phyloP scores from a whole-genome alignment of 2,329 filamentous ascomycete genomes.

The Rhynchosporium graminicola region DNA sequence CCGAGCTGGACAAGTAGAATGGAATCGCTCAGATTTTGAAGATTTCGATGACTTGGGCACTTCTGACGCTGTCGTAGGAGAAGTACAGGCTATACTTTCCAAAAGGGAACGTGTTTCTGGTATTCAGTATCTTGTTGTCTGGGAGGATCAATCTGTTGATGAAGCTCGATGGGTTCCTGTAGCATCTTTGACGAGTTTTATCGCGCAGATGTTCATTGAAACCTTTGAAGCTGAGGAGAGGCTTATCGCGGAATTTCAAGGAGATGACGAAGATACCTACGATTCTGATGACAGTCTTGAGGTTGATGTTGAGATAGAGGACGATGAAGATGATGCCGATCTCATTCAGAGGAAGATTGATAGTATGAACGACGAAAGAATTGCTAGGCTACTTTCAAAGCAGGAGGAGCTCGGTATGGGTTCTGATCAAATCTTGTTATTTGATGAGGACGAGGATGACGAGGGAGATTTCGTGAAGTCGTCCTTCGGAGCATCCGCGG shows the following conservation, averaged over 20 bases:
- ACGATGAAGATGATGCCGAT: constrained; percentile 44
- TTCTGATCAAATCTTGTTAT: constrained; percentile 58
- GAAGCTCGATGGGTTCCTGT: constrained; percentile 52
- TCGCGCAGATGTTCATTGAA: constrained; percentile 38
- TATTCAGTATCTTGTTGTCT: constrained; percentile 54
- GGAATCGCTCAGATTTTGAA: constrained; percentile 47
- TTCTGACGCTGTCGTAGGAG: constrained; percentile 48
- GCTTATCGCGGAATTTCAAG: constrained; percentile 35
- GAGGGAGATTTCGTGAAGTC: constrained; percentile 29
- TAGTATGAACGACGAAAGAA: constrained; percentile 61
- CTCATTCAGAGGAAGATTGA: constrained; percentile 39
- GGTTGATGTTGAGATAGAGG: constrained; percentile 42
- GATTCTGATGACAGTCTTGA: constrained; percentile 38
- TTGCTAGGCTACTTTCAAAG: constrained; percentile 62
- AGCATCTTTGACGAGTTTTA: constrained; percentile 39
- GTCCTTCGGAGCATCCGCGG: constrained; percentile 16
- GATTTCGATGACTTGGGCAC: constrained; percentile 53
- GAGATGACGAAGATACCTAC: constrained; percentile 32
- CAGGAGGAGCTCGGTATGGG: constrained; percentile 64
- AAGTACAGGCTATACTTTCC: constrained; percentile 46
- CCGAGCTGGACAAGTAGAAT: constrained; percentile 36
- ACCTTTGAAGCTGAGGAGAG: constrained; percentile 41
- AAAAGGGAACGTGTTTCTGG: constrained; percentile 48
- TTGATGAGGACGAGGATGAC: constrained; percentile 47
- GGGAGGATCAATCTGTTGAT: constrained; percentile 45